Evolutionary conservation across 306 rosid genomes (phyloP).

Genomic region (Vicia sativa): DNA sequence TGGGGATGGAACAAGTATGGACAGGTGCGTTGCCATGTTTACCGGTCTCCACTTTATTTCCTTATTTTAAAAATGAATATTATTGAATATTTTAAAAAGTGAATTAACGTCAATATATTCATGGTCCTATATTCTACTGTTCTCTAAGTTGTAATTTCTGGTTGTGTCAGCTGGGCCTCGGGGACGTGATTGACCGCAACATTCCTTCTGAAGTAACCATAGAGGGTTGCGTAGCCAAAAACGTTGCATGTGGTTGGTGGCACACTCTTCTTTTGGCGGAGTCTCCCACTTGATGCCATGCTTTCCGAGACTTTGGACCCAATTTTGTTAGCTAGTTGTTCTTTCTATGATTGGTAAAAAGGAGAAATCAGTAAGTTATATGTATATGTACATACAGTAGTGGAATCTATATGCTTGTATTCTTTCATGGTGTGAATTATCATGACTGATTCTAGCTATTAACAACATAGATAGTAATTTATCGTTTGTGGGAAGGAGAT

Average conservation of each 20-base stretch:
- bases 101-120: slow-evolving; percentile 11
- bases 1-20: slow-evolving; percentile 99
- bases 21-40: slow-evolving; percentile 61
- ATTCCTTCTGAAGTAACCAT: slow-evolving; percentile 75
- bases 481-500: slow-evolving; percentile 39
- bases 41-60: slow-evolving; percentile 17
- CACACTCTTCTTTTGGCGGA: slow-evolving; percentile 87
- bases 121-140: slow-evolving; percentile 8
- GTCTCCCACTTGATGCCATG: slow-evolving; percentile 59
- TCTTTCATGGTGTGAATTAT: slow-evolving; percentile 54
- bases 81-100: neutral
- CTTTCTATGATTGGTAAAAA: slow-evolving; percentile 40
- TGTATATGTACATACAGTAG: slow-evolving; percentile 63
- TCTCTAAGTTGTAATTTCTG: slow-evolving; percentile 37
- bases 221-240: slow-evolving; percentile 63
- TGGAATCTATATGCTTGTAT: slow-evolving; percentile 47
- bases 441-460: slow-evolving; percentile 39
- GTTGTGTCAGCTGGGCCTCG: slow-evolving; percentile 86
- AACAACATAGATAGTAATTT: slow-evolving; percentile 37
- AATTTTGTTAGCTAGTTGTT: slow-evolving; percentile 87
- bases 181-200: slow-evolving; percentile 89
- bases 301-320: slow-evolving; percentile 43
- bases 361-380: slow-evolving; percentile 32
- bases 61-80: slow-evolving; percentile 11
- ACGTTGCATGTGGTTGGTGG: slow-evolving; percentile 98